Percentiles rank a stretch among this genome's conserved stretches.
phyloP scores from a whole-genome alignment of 140 eudicot genomes.

The Ambrosia hybrid region DNA sequence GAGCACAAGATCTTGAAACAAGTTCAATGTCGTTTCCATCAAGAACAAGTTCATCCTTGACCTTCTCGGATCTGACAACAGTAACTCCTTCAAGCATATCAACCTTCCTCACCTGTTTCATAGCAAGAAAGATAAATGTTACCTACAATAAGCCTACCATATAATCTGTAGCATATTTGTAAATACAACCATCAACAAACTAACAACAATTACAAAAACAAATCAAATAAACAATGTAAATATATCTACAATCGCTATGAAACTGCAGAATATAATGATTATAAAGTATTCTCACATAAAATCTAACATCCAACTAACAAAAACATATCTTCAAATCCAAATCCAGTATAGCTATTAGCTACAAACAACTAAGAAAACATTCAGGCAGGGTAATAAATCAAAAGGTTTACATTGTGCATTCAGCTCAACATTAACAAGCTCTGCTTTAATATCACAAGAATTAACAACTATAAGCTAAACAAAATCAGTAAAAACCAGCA shows the following conservation, averaged over 20 bases:
- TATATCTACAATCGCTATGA: neutral
- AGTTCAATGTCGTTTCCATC: slow-evolving; percentile 51
- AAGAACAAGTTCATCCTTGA: slow-evolving; percentile 41
- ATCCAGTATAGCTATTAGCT: neutral
- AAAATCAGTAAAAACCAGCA: too few relatives aligned
- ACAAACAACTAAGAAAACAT: too few relatives aligned
- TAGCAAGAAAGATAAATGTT: too few relatives aligned
- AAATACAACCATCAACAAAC: too few relatives aligned
- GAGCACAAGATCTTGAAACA: slow-evolving; percentile 47
- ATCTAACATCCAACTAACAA: neutral
- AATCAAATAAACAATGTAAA: neutral
- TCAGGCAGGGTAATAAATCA: too few relatives aligned
- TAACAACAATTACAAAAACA: neutral
- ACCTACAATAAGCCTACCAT: too few relatives aligned
- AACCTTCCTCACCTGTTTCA: slow-evolving; percentile 44
- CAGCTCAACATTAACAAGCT: too few relatives aligned
- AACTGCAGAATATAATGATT: neutral
- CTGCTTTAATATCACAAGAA: too few relatives aligned
- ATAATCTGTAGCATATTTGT: neutral
- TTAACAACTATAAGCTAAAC: too few relatives aligned
- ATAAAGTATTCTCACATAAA: neutral
- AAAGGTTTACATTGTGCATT: too few relatives aligned
- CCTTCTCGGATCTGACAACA: slow-evolving; percentile 45
- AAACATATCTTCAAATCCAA: neutral
- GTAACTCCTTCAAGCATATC: slow-evolving; percentile 49